phyloP scores from a whole-genome alignment of 768 basidiomycete genomes.

The Pulveroboletus frians region DNA sequence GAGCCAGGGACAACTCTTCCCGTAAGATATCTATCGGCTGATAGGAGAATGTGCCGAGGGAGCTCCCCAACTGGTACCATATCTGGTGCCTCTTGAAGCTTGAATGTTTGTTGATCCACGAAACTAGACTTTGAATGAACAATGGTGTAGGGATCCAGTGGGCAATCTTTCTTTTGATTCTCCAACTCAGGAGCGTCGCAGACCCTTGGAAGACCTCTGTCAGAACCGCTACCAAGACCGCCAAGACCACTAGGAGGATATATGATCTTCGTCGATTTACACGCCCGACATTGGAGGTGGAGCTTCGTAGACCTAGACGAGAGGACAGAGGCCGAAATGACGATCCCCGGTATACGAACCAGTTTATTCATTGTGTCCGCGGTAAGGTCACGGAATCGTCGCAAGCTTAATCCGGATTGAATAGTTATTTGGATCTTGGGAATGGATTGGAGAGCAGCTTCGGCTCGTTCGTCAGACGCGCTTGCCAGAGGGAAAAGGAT shows the following conservation, averaged over 20 bases:
- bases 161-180: slow-evolving; percentile 91
- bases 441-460: slow-evolving; percentile 45
- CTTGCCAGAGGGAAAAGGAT: slow-evolving; percentile 79
- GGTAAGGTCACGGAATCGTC: slow-evolving; percentile 89
- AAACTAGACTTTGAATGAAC: slow-evolving; percentile 92
- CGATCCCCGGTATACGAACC: slow-evolving; percentile 95
- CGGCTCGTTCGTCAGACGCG: slow-evolving; percentile 39
- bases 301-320: slow-evolving; percentile 91
- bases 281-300: slow-evolving; percentile 88
- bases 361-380: slow-evolving; percentile 94
- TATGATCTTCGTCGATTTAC: slow-evolving; percentile 73
- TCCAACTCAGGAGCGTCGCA: slow-evolving; percentile 80
- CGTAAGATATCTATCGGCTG: slow-evolving; percentile 85
- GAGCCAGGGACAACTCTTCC: slow-evolving; percentile 94
- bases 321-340: slow-evolving; percentile 92
- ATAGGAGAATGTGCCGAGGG: slow-evolving; percentile 90
- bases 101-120: slow-evolving; percentile 93
- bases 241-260: slow-evolving; percentile 76
- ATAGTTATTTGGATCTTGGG: slow-evolving; percentile 84
- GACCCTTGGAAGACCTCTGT: slow-evolving; percentile 76
- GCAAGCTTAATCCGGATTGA: slow-evolving; percentile 85
- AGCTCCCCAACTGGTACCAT: slow-evolving; percentile 99
- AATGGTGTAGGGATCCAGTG: slow-evolving; percentile 92
- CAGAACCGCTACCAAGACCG: slow-evolving; percentile 82
- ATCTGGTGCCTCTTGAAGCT: slow-evolving; percentile 97